Percentiles rank a stretch among this genome's conserved stretches.
Conservation (phyloP, 179 eudicot genomes). For the Patellifolia procumbens region DNA sequence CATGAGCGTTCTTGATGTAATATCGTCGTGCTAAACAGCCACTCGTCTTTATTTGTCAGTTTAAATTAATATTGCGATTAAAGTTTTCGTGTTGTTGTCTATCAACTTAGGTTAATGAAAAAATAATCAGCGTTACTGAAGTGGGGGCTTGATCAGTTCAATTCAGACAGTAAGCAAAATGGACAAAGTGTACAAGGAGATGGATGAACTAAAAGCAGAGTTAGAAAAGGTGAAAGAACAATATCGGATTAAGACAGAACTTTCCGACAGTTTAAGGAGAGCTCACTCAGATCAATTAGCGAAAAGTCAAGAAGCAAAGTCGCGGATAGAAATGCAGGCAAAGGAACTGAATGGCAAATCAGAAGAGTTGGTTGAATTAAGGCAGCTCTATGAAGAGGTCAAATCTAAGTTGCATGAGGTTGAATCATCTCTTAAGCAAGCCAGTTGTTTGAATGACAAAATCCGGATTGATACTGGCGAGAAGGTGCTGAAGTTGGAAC, state of each 20-base stretch:
- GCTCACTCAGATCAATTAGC: constrained; percentile 54
- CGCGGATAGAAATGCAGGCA: constrained; percentile 55
- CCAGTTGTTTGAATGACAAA: constrained; percentile 54
- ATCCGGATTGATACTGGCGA: constrained; percentile 53
- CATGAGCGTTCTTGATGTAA: neutral
- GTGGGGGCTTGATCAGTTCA: neutral
- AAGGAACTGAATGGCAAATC: constrained; percentile 56
- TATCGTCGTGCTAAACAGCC: neutral
- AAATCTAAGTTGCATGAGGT: constrained; percentile 47
- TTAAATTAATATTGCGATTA: neutral
- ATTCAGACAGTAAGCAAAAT: constrained; percentile 23
- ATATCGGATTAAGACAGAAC: constrained; percentile 42
- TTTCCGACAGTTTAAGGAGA: constrained; percentile 61
- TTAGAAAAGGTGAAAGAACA: constrained; percentile 64
- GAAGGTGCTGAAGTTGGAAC: constrained; percentile 59
- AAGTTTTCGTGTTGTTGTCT: too few relatives aligned
- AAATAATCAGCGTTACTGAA: neutral
- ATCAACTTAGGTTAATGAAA: neutral
- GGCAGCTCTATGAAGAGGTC: constrained; percentile 40
- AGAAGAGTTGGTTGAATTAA: constrained; percentile 43
- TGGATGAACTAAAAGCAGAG: constrained; percentile 75
- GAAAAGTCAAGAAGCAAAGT: constrained; percentile 58
- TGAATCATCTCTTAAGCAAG: constrained; percentile 57
- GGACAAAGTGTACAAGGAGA: constrained; percentile 65
- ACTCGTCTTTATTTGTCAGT: neutral